Evolutionary conservation across 2,329 filamentous ascomycete genomes (phyloP).

Genomic region (Erysiphe pulchra): DNA sequence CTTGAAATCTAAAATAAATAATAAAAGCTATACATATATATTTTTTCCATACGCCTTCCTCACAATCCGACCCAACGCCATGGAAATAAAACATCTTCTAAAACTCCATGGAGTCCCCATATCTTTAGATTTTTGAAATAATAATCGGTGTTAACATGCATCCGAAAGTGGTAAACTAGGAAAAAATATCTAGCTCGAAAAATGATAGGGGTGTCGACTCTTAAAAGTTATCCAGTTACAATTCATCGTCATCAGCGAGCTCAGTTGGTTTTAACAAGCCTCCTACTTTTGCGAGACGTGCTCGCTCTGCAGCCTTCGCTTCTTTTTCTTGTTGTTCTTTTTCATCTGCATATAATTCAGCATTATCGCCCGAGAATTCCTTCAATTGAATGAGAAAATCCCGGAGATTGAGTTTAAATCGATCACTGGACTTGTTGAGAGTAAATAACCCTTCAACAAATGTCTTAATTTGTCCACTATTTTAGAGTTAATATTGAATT

Average conservation of each 20-base stretch:
- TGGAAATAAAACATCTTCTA: no score
- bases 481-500: background rate
- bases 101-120: no score
- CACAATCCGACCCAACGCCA: no score
- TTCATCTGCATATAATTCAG: constrained; percentile 80
- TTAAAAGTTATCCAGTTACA: constrained; percentile 43
- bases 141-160: no score
- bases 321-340: constrained; percentile 78
- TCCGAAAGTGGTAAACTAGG: no score
- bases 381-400: constrained; percentile 95
- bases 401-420: constrained; percentile 85
- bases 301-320: constrained; percentile 66
- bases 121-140: no score
- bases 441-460: constrained; percentile 83
- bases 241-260: constrained; percentile 61
- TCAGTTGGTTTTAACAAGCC: constrained; percentile 95
- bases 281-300: constrained; percentile 82
- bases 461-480: constrained; percentile 56
- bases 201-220: no score
- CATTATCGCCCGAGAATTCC: constrained; percentile 88
- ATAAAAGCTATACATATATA: background rate
- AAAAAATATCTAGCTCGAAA: no score
- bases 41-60: background rate
- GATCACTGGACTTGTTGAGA: constrained; percentile 67
- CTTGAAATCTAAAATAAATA: no score